Percentiles rank a stretch among this genome's conserved stretches.
Conservation (phyloP, 2,329 filamentous ascomycete genomes). For the Fusarium denticulatum region DNA sequence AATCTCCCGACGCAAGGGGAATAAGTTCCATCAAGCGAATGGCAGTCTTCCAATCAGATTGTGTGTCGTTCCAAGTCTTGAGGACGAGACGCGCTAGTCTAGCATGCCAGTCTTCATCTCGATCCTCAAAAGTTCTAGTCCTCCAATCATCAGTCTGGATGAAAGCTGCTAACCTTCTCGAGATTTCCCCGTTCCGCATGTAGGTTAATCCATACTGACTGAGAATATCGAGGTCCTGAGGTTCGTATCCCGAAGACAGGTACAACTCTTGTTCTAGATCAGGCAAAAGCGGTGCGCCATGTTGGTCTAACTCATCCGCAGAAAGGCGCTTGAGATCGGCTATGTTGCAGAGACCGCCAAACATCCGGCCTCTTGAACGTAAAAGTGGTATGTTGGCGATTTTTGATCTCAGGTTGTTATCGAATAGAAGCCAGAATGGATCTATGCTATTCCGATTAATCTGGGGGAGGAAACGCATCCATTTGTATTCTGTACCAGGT, state of each 20-base stretch:
- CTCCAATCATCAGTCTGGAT: not conserved
- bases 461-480: not conserved
- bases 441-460: not conserved
- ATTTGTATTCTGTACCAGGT: not conserved
- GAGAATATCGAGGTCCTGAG: not conserved
- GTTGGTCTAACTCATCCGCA: not conserved
- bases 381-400: not conserved
- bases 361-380: too few relatives aligned
- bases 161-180: too few relatives aligned
- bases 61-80: fast-evolving
- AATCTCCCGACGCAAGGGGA: fast-evolving
- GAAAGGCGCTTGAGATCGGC: not conserved
- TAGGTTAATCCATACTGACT: not conserved
- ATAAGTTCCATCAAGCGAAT: not conserved
- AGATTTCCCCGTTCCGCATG: not conserved
- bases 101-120: not conserved
- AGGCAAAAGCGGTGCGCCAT: not conserved
- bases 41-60: not conserved
- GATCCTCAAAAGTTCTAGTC: not conserved
- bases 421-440: not conserved
- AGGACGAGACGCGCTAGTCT: not conserved
- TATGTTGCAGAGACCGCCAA: too few relatives aligned
- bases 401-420: fast-evolving
- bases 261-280: not conserved
- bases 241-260: not conserved